A percentile compares a stretch with the other conserved stretches of the same genome.
phyloP scores from a whole-genome alignment of 2,329 filamentous ascomycete species.

The Aureobasidium sp. region DNA sequence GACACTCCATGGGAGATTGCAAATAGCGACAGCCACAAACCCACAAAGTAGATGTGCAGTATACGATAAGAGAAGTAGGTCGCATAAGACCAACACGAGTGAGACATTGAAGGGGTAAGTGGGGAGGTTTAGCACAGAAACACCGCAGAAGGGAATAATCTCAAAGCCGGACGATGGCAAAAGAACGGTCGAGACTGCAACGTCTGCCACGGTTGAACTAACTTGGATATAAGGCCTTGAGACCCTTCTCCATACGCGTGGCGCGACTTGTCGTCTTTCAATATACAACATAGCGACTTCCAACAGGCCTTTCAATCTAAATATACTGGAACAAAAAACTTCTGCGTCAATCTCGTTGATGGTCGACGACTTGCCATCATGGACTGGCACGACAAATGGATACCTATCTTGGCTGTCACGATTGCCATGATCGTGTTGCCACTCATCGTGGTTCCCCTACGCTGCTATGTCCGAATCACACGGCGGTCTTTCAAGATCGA shows the following conservation, averaged over 20 bases:
- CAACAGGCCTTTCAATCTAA: not conserved
- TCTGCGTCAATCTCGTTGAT: not conserved
- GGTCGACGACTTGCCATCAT: not conserved
- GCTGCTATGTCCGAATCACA: constrained; percentile 5
- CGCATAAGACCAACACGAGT: not conserved
- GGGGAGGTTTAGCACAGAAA: not conserved
- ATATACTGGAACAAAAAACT: not conserved
- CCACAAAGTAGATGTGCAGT: not conserved
- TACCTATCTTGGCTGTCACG: not conserved
- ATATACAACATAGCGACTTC: not conserved
- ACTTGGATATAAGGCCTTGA: not conserved
- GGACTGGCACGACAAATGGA: constrained; percentile 8
- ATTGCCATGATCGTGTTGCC: constrained; percentile 4
- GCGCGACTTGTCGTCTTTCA: not conserved
- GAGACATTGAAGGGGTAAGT: not conserved
- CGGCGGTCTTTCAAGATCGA: constrained; percentile 1
- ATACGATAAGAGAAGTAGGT: not conserved
- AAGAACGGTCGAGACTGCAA: not conserved
- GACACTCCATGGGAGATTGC: not conserved
- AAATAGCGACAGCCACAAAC: not conserved
- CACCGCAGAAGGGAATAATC: not conserved
- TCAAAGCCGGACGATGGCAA: not conserved
- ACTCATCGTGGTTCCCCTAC: constrained; percentile 3
- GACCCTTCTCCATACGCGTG: not conserved
- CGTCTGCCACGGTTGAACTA: not conserved